Conservation (phyloP, 2,329 filamentous ascomycete genomes). For the Penicillium vulpinum region DNA sequence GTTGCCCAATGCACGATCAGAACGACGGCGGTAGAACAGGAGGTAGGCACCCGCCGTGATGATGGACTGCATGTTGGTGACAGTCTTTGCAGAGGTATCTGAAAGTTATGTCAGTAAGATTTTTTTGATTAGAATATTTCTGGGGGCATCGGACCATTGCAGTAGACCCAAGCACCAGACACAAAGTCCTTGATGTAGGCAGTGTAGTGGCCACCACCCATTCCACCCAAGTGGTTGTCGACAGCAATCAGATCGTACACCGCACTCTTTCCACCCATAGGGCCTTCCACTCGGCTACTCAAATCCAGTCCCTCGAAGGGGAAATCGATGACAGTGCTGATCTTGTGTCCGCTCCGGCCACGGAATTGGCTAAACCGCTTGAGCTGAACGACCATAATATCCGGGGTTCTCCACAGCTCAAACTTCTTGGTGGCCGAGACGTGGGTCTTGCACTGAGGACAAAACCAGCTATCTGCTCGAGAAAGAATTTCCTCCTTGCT, state of each 20-base stretch:
- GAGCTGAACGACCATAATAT: constrained; percentile 90
- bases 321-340: constrained; percentile 89
- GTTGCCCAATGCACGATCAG: constrained; percentile 74
- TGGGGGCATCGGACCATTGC: constrained; percentile 69
- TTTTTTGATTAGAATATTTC: not conserved
- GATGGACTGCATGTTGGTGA: constrained; percentile 60
- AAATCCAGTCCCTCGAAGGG: constrained; percentile 85
- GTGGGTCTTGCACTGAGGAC: constrained; percentile 91
- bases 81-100: constrained; percentile 71
- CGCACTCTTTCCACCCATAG: constrained; percentile 76
- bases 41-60: constrained; percentile 82
- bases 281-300: constrained; percentile 72
- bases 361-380: constrained; percentile 83
- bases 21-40: constrained; percentile 90
- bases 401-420: constrained; percentile 93
- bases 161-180: constrained; percentile 89
- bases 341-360: constrained; percentile 75
- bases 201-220: constrained; percentile 95
- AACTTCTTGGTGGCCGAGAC: constrained; percentile 93
- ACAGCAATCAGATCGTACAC: constrained; percentile 93
- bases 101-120: constrained; percentile 43
- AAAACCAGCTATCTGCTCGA: constrained; percentile 97
- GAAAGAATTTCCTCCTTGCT: constrained; percentile 91
- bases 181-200: constrained; percentile 91
- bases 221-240: constrained; percentile 90